These are phyloP conservation scores for Fermentozyma sake DNA, from an alignment of 1,139 yeast species.

Conservation along the genomic window DNA sequence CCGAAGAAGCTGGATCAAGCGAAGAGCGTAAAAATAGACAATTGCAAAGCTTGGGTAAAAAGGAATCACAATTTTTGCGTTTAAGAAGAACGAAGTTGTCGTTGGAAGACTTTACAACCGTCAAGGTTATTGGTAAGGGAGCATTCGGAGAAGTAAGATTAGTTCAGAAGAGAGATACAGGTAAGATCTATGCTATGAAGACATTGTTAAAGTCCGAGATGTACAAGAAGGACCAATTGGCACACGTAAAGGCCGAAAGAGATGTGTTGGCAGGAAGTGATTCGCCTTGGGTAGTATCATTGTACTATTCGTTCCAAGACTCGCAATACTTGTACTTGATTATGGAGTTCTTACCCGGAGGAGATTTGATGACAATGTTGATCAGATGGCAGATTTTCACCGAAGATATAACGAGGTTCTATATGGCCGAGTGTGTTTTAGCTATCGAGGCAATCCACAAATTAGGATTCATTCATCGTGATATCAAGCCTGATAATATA, in stretches of 20 bases:
- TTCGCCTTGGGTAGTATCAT: slow-evolving; percentile 83
- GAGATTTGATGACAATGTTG: slow-evolving; percentile 83
- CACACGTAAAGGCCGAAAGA: slow-evolving; percentile 83
- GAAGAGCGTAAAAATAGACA: slow-evolving; percentile 76
- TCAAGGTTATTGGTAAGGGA: slow-evolving; percentile 81
- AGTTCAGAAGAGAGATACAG: slow-evolving; percentile 79
- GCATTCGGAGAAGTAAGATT: slow-evolving; percentile 83
- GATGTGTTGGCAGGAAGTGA: slow-evolving; percentile 82
- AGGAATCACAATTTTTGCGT: slow-evolving; percentile 74
- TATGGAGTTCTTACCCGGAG: slow-evolving; percentile 85
- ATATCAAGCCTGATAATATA: slow-evolving; percentile 76
- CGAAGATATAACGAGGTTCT: slow-evolving; percentile 77
- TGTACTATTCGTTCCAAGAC: slow-evolving; percentile 79
- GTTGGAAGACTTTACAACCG: slow-evolving; percentile 71
- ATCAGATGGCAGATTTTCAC: slow-evolving; percentile 85
- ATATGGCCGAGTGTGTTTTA: slow-evolving; percentile 83
- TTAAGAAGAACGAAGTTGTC: slow-evolving; percentile 71
- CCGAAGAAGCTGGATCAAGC: slow-evolving; percentile 57
- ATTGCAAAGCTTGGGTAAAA: slow-evolving; percentile 63
- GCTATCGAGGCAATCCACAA: slow-evolving; percentile 83
- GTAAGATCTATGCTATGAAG: slow-evolving; percentile 83
- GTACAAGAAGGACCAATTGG: slow-evolving; percentile 80
- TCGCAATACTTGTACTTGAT: slow-evolving; percentile 68
- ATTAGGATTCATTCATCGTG: slow-evolving; percentile 75
- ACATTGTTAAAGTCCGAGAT: slow-evolving; percentile 73